A percentile compares a stretch with the other conserved stretches of the same genome.
Evolutionary conservation across 2,329 filamentous ascomycete species (phyloP).

Genomic region (Trichoderma pleuroti): DNA sequence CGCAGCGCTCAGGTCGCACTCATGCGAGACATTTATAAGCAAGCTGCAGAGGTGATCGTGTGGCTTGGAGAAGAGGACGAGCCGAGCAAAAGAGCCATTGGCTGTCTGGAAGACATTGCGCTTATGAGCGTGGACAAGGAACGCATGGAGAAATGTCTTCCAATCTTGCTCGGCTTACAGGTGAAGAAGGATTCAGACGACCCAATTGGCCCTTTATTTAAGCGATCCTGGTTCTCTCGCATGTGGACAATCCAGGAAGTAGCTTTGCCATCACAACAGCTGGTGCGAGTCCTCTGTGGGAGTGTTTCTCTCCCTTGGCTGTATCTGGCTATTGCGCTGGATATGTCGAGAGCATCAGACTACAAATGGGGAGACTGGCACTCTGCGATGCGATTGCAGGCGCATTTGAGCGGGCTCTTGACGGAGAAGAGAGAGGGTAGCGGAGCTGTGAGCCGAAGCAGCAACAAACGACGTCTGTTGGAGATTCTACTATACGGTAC

Average conservation of each 20-base stretch:
- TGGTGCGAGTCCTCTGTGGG: background rate
- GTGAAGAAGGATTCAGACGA: background rate
- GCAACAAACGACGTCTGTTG: background rate
- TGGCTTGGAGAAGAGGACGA: background rate
- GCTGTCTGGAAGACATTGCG: background rate
- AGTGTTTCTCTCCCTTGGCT: background rate
- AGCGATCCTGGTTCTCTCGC: background rate
- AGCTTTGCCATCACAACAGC: background rate
- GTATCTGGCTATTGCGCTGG: background rate
- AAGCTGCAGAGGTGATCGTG: background rate
- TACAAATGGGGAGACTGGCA: background rate
- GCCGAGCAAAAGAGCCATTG: background rate
- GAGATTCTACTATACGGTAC: background rate
- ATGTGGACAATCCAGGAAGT: background rate
- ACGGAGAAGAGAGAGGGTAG: background rate
- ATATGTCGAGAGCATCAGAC: background rate
- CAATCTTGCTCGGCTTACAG: background rate
- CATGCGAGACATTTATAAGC: constrained; percentile 6
- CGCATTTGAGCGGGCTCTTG: background rate
- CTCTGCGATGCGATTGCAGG: background rate
- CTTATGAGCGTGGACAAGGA: background rate
- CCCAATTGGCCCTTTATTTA: background rate
- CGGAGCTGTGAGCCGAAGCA: background rate
- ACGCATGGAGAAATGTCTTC: background rate
- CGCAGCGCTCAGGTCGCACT: constrained; percentile 4